These are phyloP conservation scores for Pascua guehoae DNA, from an alignment of 1,284 basidiomycete species.

Conservation along the genomic window DNA sequence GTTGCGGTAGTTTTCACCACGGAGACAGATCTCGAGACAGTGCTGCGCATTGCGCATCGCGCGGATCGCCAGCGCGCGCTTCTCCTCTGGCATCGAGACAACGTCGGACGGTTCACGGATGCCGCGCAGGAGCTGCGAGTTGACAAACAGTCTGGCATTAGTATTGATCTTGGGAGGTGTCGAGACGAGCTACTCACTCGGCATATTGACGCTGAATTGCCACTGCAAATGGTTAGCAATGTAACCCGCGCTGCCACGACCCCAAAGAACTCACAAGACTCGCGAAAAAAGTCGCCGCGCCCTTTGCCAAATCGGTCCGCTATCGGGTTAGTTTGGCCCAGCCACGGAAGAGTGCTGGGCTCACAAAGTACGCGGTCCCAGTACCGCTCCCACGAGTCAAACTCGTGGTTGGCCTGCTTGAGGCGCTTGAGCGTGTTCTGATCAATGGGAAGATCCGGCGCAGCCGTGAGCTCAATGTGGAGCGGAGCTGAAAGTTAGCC, in stretches of 20 bases:
- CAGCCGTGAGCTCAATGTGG: slow-evolving; percentile 45
- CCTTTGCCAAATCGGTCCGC: slow-evolving; percentile 43
- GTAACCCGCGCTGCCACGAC: neutral
- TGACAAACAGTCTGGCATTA: slow-evolving; percentile 41
- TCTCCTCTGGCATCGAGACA: slow-evolving; percentile 45
- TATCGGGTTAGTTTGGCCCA: slow-evolving; percentile 1
- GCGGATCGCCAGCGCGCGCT: slow-evolving; percentile 44
- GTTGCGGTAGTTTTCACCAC: slow-evolving; percentile 63
- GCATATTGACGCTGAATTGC: slow-evolving; percentile 45
- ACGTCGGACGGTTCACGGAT: slow-evolving; percentile 47
- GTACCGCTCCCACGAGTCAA: slow-evolving; percentile 49
- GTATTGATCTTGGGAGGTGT: slow-evolving; percentile 1
- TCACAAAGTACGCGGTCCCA: slow-evolving; percentile 47
- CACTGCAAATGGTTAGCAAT: slow-evolving; percentile 18
- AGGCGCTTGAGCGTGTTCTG: slow-evolving; percentile 43
- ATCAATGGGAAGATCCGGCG: slow-evolving; percentile 44
- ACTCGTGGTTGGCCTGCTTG: slow-evolving; percentile 49
- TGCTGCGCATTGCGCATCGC: slow-evolving; percentile 50
- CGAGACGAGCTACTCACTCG: slow-evolving; percentile 18
- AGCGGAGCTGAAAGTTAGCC: slow-evolving; percentile 31
- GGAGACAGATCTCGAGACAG: slow-evolving; percentile 46
- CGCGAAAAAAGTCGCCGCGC: slow-evolving; percentile 45
- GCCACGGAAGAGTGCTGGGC: neutral
- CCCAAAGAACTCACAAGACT: slow-evolving; percentile 31
- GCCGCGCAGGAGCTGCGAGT: slow-evolving; percentile 47